Evolutionary conservation across 176 grass and related monocot genomes (phyloP).

Genomic region (Carex cristatella): DNA sequence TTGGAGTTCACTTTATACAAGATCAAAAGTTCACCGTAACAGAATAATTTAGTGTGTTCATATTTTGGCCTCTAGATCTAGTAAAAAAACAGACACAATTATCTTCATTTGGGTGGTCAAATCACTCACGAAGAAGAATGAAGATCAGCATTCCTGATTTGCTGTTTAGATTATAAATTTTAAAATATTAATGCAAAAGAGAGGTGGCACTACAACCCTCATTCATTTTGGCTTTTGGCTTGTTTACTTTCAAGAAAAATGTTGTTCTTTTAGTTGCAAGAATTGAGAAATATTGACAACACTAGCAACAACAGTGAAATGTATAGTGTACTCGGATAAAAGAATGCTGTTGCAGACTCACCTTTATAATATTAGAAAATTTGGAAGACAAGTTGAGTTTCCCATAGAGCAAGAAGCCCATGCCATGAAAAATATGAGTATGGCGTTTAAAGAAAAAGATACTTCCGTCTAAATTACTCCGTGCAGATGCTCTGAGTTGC

Average conservation of each 20-base stretch:
- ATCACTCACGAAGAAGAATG: no score
- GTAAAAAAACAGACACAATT: neutral
- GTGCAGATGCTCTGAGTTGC: slow-evolving; percentile 30
- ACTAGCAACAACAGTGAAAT: neutral
- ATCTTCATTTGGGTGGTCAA: neutral
- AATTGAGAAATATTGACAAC: neutral
- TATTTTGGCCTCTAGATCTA: neutral
- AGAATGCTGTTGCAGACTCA: slow-evolving; percentile 12
- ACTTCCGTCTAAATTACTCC: slow-evolving; percentile 32
- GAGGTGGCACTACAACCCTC: neutral
- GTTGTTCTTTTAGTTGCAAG: neutral
- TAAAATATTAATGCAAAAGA: neutral
- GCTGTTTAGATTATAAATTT: neutral
- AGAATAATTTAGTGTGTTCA: neutral
- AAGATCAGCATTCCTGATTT: no score
- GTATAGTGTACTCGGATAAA: neutral
- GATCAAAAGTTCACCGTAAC: neutral
- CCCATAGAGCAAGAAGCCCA: slow-evolving; percentile 69
- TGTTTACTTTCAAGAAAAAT: no score
- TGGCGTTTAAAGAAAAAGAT: slow-evolving; percentile 33
- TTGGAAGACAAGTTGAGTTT: slow-evolving; percentile 73
- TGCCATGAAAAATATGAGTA: slow-evolving; percentile 51
- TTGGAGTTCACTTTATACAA: no score
- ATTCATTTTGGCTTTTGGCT: neutral
- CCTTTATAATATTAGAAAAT: slow-evolving; percentile 80